Evolutionary conservation across 805 yeast genomes (phyloP).

Genomic region (Suhomyces sp.): DNA sequence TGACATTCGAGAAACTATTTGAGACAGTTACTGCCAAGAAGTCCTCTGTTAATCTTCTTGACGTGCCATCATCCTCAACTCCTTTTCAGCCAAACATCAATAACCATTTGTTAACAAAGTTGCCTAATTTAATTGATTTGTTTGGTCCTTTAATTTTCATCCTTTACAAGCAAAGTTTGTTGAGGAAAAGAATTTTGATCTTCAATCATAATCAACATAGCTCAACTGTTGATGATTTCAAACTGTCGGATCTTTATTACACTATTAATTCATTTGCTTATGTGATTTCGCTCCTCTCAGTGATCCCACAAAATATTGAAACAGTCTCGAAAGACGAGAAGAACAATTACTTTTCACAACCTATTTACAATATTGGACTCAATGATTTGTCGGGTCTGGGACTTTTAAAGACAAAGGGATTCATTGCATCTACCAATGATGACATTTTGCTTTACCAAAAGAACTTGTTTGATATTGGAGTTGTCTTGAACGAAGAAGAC

Average conservation of each 20-base stretch:
- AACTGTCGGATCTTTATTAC: slow-evolving; percentile 15
- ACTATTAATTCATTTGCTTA: slow-evolving; percentile 45
- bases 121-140: slow-evolving; percentile 30
- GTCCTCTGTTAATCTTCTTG: not conserved
- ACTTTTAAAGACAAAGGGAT: slow-evolving; percentile 32
- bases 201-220: slow-evolving; percentile 14
- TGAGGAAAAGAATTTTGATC: slow-evolving; percentile 54
- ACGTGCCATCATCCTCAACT: not conserved
- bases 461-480: slow-evolving; percentile 48
- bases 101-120: slow-evolving; percentile 43
- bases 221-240: slow-evolving; percentile 2
- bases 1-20: slow-evolving; percentile 17
- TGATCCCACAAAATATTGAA: slow-evolving; percentile 58
- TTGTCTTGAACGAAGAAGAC: slow-evolving; percentile 21
- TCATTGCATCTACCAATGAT: slow-evolving; percentile 65
- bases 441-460: slow-evolving; percentile 57
- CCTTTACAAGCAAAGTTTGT: slow-evolving; percentile 60
- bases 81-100: slow-evolving; percentile 21
- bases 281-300: slow-evolving; percentile 57
- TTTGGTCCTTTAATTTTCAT: slow-evolving; percentile 60
- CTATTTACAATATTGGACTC: slow-evolving; percentile 64
- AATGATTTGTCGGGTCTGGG: slow-evolving; percentile 44
- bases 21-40: slow-evolving; percentile 11
- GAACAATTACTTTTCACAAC: slow-evolving; percentile 34
- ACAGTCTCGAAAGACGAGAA: slow-evolving; percentile 15